These are phyloP conservation scores for Xylaria sp. DNA, from an alignment of 2,329 filamentous ascomycete species.

Conservation along the genomic window DNA sequence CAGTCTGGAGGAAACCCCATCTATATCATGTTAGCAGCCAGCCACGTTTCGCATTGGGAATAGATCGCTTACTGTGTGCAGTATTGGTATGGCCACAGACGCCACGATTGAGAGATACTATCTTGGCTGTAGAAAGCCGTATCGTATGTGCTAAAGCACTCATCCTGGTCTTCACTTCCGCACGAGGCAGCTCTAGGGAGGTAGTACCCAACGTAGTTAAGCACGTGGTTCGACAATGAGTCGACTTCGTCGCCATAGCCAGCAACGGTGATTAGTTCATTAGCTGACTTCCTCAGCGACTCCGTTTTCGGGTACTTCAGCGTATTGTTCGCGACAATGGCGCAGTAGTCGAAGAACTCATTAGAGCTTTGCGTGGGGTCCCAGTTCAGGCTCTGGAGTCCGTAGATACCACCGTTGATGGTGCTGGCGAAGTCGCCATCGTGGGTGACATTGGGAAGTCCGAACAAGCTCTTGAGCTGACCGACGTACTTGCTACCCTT, in stretches of 20 bases:
- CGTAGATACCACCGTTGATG: slow-evolving; percentile 55
- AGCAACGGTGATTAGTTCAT: slow-evolving; percentile 55
- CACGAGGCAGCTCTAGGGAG: slow-evolving; percentile 45
- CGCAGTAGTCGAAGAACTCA: slow-evolving; percentile 61
- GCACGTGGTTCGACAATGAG: slow-evolving; percentile 55
- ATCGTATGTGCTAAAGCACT: slow-evolving; percentile 54
- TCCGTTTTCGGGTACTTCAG: slow-evolving; percentile 57
- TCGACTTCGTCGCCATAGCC: slow-evolving; percentile 55
- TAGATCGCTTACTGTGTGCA: slow-evolving; percentile 61
- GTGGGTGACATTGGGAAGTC: slow-evolving; percentile 57
- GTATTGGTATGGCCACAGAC: slow-evolving; percentile 64
- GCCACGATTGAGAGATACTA: slow-evolving; percentile 55
- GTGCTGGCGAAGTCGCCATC: slow-evolving; percentile 61
- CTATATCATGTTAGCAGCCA: slow-evolving; percentile 50
- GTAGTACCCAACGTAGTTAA: slow-evolving; percentile 65
- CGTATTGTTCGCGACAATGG: slow-evolving; percentile 55
- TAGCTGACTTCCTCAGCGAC: slow-evolving; percentile 50
- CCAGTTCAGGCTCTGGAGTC: slow-evolving; percentile 64
- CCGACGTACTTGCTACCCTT: slow-evolving; percentile 55
- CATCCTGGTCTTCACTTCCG: slow-evolving; percentile 48
- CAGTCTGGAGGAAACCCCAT: slow-evolving; percentile 84
- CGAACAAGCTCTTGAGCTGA: slow-evolving; percentile 58
- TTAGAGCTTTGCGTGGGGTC: slow-evolving; percentile 59
- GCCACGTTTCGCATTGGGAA: neutral
- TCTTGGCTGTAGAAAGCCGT: slow-evolving; percentile 50